Base-by-base conservation (phyloP, 352 stramenopile species). In the Pythium apleroticum region DNA sequence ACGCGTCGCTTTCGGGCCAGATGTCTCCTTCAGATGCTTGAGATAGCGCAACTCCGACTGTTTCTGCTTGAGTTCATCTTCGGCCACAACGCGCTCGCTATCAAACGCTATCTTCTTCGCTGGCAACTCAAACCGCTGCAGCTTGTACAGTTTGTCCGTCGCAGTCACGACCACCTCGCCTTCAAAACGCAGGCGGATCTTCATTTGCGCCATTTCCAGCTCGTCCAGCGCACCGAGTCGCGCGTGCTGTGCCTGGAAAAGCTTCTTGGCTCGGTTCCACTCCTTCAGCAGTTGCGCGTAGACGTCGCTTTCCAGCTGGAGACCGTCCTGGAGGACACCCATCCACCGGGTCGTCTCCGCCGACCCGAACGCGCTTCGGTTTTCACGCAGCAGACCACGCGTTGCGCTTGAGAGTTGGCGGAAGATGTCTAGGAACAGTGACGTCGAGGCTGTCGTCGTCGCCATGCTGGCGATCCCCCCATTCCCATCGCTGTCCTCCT, bases 151-250 rank as follows among this genome's bases (percentile, higher is more conserved):
- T 43, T 75, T 71, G 17, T 91, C 80, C 0, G 66, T 58, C 4
- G 71, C 74, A 20, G 66, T 77, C 7, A 56, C 63, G 19, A 84
- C 65, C 4, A 61, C 43, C 53, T 94, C 86, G 19, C 69, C 69
- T 3, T 75, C 69, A 0, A 80, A 31, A 0, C 79, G 73, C 25
- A 93, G 35, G 9, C 81, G 78, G 24, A 95, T 73, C 50, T 89
- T 83, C 52, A 81, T 84, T 22, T 76, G 83, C 1, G 86, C 86
- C 86, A 95, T 95, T 25, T 78, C 78, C 41, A 95, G 61, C 31
- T 95, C 86, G 52, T 95, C 86, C 31, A 91, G 68, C 2, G 72
- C 77, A 5, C 81, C 83, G 4, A 95, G 76, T n/a, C 83, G 80
- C 37, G 87, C 75, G 31, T 92, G 82, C 28, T 91, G 84, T 17